phyloP scores from a whole-genome alignment of 331 rosid genomes.

The Saraca asoca region DNA sequence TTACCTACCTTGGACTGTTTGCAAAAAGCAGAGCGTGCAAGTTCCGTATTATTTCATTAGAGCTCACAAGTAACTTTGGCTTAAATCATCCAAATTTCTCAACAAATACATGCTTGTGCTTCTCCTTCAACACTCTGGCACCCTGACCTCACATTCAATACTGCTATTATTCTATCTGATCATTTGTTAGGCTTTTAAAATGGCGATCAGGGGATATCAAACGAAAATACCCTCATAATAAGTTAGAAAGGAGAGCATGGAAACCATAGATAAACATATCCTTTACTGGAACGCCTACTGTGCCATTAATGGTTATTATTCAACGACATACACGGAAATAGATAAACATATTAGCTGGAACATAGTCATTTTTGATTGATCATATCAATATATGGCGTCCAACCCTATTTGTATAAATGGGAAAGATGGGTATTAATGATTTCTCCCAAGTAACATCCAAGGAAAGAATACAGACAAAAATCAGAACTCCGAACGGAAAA shows the following conservation, averaged over 20 bases:
- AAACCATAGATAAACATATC: not conserved
- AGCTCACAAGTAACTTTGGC: no score
- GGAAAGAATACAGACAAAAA: conserved; percentile 48
- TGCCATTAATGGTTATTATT: conserved; percentile 10
- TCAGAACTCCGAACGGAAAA: conserved; percentile 37
- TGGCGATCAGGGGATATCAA: not conserved
- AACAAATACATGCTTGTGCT: no score
- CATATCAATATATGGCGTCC: conserved; percentile 39
- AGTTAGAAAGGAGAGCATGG: not conserved
- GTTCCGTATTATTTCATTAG: no score
- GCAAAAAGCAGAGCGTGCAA: no score
- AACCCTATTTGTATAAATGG: conserved; percentile 34
- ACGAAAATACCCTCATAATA: not conserved
- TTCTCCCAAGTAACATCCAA: conserved; percentile 31
- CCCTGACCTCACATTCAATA: no score
- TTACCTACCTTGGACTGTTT: no score
- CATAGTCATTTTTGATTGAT: conserved; percentile 38
- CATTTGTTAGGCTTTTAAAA: not conserved
- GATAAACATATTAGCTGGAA: conserved; percentile 10
- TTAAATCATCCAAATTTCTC: no score
- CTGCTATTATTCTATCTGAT: no score
- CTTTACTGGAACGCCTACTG: conserved; percentile 17
- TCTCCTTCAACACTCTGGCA: no score
- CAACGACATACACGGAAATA: conserved; percentile 7
- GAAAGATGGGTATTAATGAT: conserved; percentile 33